These are phyloP conservation scores for Botrytis paeoniae DNA, from an alignment of 2,329 filamentous ascomycete species.

Conservation along the genomic window DNA sequence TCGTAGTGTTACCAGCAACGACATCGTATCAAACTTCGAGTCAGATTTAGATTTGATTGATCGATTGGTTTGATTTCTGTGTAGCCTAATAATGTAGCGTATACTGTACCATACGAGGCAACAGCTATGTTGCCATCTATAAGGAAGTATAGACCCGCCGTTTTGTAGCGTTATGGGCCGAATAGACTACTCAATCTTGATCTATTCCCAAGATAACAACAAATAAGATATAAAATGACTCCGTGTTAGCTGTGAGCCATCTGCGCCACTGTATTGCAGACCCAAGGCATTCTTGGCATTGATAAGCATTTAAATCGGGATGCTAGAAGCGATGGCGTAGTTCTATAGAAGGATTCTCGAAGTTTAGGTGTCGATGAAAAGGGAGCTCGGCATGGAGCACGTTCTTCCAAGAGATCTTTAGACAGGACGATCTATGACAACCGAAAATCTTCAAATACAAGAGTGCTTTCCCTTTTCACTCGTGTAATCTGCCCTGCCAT, in stretches of 20 bases:
- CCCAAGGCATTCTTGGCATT: not conserved
- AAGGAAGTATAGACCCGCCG: not conserved
- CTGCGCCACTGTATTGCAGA: not conserved
- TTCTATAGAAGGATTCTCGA: not conserved
- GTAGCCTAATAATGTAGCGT: not conserved
- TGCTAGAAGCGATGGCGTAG: constrained; percentile 3
- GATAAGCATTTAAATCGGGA: not conserved
- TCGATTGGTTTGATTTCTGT: not conserved
- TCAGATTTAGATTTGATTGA: not conserved
- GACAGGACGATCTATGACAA: not conserved
- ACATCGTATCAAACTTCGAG: not conserved
- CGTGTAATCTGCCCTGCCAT: not conserved
- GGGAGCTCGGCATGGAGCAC: constrained; percentile 5
- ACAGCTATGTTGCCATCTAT: not conserved
- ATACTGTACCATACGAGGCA: not conserved
- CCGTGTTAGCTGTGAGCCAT: not conserved
- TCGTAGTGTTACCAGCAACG: not conserved
- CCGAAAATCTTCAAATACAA: not conserved
- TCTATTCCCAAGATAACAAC: not conserved
- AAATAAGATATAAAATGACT: not conserved
- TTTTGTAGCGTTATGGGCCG: not conserved
- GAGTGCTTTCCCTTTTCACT: not conserved
- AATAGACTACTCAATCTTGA: not conserved
- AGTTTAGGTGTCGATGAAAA: not conserved
- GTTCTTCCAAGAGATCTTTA: not conserved